Conservation (phyloP, 805 yeast species). For the Saturnispora quitensis region DNA sequence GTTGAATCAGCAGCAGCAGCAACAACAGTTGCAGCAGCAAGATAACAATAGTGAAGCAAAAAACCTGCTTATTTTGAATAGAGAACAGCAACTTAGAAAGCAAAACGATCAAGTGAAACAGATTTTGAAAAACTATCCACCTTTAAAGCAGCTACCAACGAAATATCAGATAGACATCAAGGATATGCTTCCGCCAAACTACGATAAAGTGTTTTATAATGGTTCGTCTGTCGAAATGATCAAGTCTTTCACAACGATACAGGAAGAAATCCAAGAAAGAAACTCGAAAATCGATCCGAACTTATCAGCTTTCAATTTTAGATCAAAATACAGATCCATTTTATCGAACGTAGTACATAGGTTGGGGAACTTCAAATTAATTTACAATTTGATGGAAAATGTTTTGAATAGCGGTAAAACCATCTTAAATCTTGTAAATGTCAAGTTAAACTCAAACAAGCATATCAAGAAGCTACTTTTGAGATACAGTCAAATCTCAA, state of each 20-base stretch:
- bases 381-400: constrained; percentile 3
- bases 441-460: neutral
- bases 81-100: neutral
- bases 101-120: constrained; percentile 2
- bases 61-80: neutral
- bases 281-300: neutral
- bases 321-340: constrained; percentile 4
- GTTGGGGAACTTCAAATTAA: constrained; percentile 5
- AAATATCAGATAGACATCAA: constrained; percentile 13
- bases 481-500: constrained; percentile 4
- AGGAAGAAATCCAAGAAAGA: constrained; percentile 8
- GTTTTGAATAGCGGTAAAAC: neutral
- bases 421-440: neutral
- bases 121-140: constrained; percentile 6
- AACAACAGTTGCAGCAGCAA: neutral
- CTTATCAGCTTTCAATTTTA: constrained; percentile 1
- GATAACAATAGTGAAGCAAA: neutral
- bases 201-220: neutral
- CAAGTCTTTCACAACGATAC: neutral
- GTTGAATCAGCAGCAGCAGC: neutral
- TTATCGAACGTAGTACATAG: constrained; percentile 10
- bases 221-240: neutral
- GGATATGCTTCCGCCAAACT: neutral
- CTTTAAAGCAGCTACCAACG: constrained; percentile 10
- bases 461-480: neutral